Evolutionary conservation across 371 early-diverging fungal genomes (phyloP), one percentile per base, ranked within the genome.

Genomic region (Apophysomyces ossiformis): DNA sequence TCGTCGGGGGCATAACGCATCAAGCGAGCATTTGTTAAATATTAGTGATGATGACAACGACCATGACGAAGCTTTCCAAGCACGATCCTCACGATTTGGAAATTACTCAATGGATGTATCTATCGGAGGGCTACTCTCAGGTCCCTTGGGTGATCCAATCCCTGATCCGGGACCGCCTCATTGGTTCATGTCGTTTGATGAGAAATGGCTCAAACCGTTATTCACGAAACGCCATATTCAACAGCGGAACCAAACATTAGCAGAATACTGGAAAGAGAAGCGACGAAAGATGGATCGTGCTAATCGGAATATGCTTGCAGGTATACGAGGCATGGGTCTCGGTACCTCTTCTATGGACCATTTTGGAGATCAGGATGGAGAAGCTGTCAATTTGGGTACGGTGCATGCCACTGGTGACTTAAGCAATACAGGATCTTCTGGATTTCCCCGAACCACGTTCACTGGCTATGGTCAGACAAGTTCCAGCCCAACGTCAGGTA

Each of bases 171-270:
- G 76, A 32, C 75, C 74, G n/a, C 85, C 87, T 2, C 91, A 94
- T 63, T 94, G 95, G 95, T 94, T 94, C 78, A 83, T 93, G 35
- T 87, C 88, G 21, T 92, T 94, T 79, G 95, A 93, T 77, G 86
- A 89, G 47, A 84, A 85, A 66, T 92, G 87, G 81, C 73, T 94
- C 12, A 92, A 92, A 64, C 95, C 95, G 0, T 69, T 93, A 39
- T 91, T 94, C 68, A 88, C 82, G 8, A 81, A 79, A 61, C 74
- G 68, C 9, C 79, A 82, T 57, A 61, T 78, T 2, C 82, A 81
- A 47, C 72, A 78, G 59, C 62, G 80, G 35, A 82, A 82, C 44
- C 76, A 78, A 36, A 78, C 78, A 6, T 58, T 82, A 37, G 83
- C 80, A 0, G 83, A 79, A 38, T 82, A 82, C 21, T 82, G 83